phyloP scores from a whole-genome alignment of 2,329 filamentous ascomycete genomes.

The Aspergillus novoparasiticus region DNA sequence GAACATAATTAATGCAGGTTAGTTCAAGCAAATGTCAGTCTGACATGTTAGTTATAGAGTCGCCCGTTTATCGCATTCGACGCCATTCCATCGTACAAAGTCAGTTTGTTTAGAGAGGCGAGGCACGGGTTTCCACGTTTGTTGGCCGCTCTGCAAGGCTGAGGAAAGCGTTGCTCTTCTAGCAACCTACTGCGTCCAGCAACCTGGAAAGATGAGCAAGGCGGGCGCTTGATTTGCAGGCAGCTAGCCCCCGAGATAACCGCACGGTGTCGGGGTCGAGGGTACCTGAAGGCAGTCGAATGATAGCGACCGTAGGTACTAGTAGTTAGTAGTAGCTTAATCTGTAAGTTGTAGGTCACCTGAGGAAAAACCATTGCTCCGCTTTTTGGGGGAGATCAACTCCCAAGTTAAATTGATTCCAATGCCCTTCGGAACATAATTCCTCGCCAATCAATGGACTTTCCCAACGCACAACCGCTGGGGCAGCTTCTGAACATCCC shows the following conservation, averaged over 20 bases:
- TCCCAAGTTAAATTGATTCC: neutral
- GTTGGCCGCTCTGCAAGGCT: neutral
- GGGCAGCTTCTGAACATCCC: neutral
- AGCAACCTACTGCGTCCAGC: neutral
- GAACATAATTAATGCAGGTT: neutral
- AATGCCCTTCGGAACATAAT: neutral
- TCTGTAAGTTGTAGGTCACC: neutral
- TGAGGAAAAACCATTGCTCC: conserved; percentile 6
- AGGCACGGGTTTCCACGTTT: neutral
- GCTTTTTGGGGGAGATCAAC: neutral
- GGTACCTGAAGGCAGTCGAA: neutral
- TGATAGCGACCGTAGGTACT: neutral
- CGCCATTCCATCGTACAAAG: neutral
- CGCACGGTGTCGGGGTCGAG: neutral
- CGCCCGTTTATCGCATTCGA: neutral
- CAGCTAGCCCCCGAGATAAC: no score
- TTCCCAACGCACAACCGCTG: neutral
- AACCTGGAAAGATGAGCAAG: neutral
- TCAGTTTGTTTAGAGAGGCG: neutral
- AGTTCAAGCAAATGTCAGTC: neutral
- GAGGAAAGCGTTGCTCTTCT: neutral
- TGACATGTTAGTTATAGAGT: neutral
- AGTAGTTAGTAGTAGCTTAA: neutral
- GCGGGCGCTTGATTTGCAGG: neutral
- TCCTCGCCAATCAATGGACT: neutral